Base-by-base conservation (phyloP, 108 stramenopile species). In the Nitzschia sp. region DNA sequence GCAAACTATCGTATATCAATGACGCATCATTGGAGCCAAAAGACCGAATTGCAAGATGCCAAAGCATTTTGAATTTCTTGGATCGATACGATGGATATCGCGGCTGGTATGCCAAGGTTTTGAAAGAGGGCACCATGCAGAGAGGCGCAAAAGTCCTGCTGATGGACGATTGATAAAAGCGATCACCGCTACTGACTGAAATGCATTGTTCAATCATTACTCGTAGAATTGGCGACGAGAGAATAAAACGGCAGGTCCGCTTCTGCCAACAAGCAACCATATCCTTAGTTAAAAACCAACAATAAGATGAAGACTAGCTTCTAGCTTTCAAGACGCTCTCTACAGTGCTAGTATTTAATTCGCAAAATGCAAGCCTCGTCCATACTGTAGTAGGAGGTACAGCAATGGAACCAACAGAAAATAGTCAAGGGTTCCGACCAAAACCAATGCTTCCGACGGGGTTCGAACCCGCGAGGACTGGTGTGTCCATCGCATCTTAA, bases 61-160 rank as follows among this genome's bases (percentile, higher is more conserved):
- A 80, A 49, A 46, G 64, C 17, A 80, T 87, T 36, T 24, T 87
- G 8, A 32, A 38, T 25, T 35, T 55, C 2, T 58, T 87, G 46
- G 75, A 64, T 25, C 46, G 75, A 24, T 69, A 58, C 28, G 78
- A 80, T 54, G 86, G 86, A 15, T 59, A 80, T 53, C 66, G 86
- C 54, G 86, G 86, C 2, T 87, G 86, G 86, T 87, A 84, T 70
- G 86, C 75, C 6, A 84, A 79, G 54, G 83, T 87, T 9, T 32
- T 84, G 24, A 13, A 47, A 46, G 77, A 70, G 3, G 86, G 86
- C 36, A 36, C 31, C 13, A 66, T 86, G 8, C 36, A 4, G 5
- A 42, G 3, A 9, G 61, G 61, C 25, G 61, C 61, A 42, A 62
- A 27, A 24, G 61, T 62, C 6, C 6, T 33, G 8, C 57, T 24